Evolutionary conservation across 2,329 filamentous ascomycete genomes (phyloP).

Genomic region (Arthrobotrys pseudoclavata): DNA sequence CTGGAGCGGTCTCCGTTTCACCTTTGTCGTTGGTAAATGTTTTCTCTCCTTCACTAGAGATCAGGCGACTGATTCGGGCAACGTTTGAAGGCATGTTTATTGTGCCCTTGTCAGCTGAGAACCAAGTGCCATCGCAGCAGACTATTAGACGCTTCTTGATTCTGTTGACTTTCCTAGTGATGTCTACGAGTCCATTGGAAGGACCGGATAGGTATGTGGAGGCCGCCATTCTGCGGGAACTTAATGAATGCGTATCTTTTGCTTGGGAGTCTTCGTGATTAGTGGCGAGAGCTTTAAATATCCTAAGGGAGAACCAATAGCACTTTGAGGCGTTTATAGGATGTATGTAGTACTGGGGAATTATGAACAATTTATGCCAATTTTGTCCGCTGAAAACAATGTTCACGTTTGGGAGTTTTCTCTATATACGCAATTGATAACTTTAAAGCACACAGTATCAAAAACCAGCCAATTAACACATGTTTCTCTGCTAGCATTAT

Average conservation of each 20-base stretch:
- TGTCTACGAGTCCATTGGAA: slow-evolving; percentile 2
- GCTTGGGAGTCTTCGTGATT: too few relatives aligned
- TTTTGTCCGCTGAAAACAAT: not conserved
- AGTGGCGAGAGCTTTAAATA: too few relatives aligned
- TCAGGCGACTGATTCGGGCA: slow-evolving; percentile 64
- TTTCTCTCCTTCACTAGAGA: slow-evolving; percentile 64
- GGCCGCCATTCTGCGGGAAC: not conserved
- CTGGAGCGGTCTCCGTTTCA: not conserved
- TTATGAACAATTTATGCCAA: not conserved
- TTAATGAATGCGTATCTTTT: not conserved
- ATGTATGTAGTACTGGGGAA: not conserved
- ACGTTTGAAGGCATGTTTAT: slow-evolving; percentile 65
- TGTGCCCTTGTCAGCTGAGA: slow-evolving; percentile 58
- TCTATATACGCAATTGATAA: not conserved
- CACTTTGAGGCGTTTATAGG: not conserved
- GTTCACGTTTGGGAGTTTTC: not conserved
- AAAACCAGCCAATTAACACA: not conserved
- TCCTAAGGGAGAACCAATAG: not conserved
- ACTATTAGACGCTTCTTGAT: slow-evolving; percentile 36
- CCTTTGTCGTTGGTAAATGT: slow-evolving; percentile 49
- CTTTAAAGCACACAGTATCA: not conserved
- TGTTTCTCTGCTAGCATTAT: not conserved
- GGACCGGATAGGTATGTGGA: slow-evolving; percentile 1
- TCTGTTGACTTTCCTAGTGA: slow-evolving; percentile 19
- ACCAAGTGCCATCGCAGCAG: slow-evolving; percentile 51